These are phyloP conservation scores for Clonostachys solani DNA, from an alignment of 2,329 filamentous ascomycete species.

Conservation along the genomic window DNA sequence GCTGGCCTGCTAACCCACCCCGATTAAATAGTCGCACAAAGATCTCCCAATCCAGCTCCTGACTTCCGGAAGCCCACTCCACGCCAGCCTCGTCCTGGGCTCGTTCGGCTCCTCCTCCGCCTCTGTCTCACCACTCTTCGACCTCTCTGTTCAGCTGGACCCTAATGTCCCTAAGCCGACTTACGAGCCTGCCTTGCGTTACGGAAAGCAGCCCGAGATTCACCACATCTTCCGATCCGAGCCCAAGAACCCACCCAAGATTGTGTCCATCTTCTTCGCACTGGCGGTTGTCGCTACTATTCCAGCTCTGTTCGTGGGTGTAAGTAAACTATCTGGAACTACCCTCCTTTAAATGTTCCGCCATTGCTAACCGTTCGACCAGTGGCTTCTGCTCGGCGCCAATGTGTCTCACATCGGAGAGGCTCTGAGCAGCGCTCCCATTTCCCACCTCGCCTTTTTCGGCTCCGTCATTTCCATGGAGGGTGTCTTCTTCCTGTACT, in stretches of 20 bases:
- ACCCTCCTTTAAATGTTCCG: too few relatives aligned
- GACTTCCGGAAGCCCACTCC: constrained; percentile 59
- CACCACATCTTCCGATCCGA: constrained; percentile 85
- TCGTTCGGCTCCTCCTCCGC: constrained; percentile 76
- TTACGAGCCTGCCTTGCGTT: constrained; percentile 70
- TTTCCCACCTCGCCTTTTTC: constrained; percentile 82
- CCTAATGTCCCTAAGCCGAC: constrained; percentile 52
- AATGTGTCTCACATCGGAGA: constrained; percentile 76
- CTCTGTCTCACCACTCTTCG: constrained; percentile 67
- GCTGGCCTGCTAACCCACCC: constrained; percentile 14
- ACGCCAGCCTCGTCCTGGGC: constrained; percentile 78
- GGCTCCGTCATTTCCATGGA: constrained; percentile 86
- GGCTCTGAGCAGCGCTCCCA: constrained; percentile 70
- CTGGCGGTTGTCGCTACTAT: constrained; percentile 69
- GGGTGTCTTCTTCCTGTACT: constrained; percentile 91
- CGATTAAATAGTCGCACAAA: constrained; percentile 65
- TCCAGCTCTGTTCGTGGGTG: constrained; percentile 66
- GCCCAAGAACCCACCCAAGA: constrained; percentile 72
- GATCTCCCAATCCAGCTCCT: constrained; percentile 85
- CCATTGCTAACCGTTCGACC: neutral
- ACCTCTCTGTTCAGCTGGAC: constrained; percentile 64
- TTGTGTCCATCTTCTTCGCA: constrained; percentile 76
- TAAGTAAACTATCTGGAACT: constrained; percentile 25
- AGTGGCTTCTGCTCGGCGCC: constrained; percentile 81
- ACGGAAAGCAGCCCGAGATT: constrained; percentile 80